These are phyloP conservation scores for Balakata baccata DNA, from an alignment of 345 rosid genomes.

Conservation along the genomic window DNA sequence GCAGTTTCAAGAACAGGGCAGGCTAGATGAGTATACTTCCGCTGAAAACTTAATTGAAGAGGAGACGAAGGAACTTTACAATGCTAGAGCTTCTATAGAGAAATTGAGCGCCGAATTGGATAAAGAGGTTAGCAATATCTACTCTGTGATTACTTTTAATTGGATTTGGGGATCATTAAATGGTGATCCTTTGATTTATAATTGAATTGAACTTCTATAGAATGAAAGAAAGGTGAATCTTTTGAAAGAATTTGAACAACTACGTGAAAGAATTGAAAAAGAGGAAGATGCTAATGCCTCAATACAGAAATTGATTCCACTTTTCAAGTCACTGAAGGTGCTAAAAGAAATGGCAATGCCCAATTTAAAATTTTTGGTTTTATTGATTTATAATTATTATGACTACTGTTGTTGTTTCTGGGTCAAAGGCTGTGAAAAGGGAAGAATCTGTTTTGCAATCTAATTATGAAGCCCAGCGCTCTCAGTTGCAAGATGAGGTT, in stretches of 20 bases:
- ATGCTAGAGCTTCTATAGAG: constrained; percentile 31
- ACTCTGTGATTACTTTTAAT: neutral
- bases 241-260: constrained; percentile 31
- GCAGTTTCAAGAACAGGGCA: neutral
- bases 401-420: neutral
- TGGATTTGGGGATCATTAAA: neutral
- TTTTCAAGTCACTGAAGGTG: constrained; percentile 51
- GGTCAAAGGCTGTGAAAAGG: constrained; percentile 47
- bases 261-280: constrained; percentile 39
- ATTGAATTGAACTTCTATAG: constrained; percentile 11
- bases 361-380: neutral
- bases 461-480: constrained; percentile 31
- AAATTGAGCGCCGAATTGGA: constrained; percentile 30
- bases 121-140: constrained; percentile 34
- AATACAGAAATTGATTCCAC: constrained; percentile 43
- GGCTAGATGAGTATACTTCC: neutral
- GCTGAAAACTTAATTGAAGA: neutral
- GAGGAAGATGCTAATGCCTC: constrained; percentile 32
- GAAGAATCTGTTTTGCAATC: constrained; percentile 46
- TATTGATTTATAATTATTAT: neutral
- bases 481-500: constrained; percentile 46
- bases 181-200: neutral
- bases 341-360: too few species aligned
- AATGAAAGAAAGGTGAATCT: constrained; percentile 38
- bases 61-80: constrained; percentile 26